phyloP scores from a whole-genome alignment of 2,329 filamentous ascomycete species.

The Stachybotrys elegans region DNA sequence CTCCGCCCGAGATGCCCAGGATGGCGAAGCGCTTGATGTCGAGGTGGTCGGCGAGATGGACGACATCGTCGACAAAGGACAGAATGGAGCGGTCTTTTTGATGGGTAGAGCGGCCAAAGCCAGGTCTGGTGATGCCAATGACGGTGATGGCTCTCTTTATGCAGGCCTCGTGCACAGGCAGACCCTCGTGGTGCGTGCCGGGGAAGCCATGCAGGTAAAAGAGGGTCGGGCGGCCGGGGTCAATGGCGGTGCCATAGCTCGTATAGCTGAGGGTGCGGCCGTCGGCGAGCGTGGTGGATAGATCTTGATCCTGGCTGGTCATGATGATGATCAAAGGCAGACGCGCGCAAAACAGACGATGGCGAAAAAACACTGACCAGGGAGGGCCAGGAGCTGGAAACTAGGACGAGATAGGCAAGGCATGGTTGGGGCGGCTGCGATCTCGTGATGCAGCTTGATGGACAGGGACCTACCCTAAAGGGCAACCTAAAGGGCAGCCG shows the following conservation, averaged over 20 bases:
- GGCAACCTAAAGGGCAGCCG: too few species aligned
- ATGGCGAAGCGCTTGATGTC: slow-evolving; percentile 17
- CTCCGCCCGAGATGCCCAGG: slow-evolving; percentile 22
- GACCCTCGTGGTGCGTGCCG: slow-evolving; percentile 25
- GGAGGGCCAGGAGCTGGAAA: too few species aligned
- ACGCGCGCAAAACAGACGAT: too few species aligned
- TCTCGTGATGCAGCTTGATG: too few species aligned
- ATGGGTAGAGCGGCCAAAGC: slow-evolving; percentile 27
- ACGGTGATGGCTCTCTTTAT: slow-evolving; percentile 17
- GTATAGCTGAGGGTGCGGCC: slow-evolving; percentile 20
- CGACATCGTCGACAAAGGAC: slow-evolving; percentile 22
- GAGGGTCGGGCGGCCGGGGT: not conserved
- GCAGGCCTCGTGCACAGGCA: slow-evolving; percentile 10
- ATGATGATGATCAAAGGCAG: too few species aligned
- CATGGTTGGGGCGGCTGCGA: too few species aligned
- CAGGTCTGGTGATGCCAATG: slow-evolving; percentile 29
- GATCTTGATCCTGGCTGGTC: too few species aligned
- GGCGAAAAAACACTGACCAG: too few species aligned
- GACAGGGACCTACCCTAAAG: too few species aligned
- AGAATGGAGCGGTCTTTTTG: slow-evolving; percentile 17
- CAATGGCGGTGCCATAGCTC: slow-evolving; percentile 13
- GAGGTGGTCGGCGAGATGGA: slow-evolving; percentile 18
- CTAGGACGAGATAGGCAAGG: too few species aligned
- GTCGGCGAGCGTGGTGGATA: slow-evolving; percentile 14
- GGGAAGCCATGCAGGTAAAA: slow-evolving; percentile 31